phyloP scores from a whole-genome alignment of 176 grass and related monocot genomes.

The Leersia perrieri region DNA sequence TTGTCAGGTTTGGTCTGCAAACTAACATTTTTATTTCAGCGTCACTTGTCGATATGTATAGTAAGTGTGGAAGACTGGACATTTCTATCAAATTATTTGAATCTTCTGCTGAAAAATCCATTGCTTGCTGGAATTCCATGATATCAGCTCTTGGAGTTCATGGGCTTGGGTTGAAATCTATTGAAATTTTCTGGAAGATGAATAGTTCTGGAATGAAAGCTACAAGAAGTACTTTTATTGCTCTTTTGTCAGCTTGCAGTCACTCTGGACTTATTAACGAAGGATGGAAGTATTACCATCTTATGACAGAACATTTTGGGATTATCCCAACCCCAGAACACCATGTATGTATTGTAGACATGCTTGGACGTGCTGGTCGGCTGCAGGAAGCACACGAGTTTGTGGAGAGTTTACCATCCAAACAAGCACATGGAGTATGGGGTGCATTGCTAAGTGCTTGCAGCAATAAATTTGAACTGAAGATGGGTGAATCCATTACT shows the following conservation, averaged over 20 bases:
- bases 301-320: slow-evolving; percentile 69
- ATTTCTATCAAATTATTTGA: slow-evolving; percentile 51
- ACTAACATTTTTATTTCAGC: slow-evolving; percentile 67
- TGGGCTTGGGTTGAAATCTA: slow-evolving; percentile 60
- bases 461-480: slow-evolving; percentile 41
- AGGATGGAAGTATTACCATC: slow-evolving; percentile 64
- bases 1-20: slow-evolving; percentile 52
- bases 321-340: slow-evolving; percentile 62
- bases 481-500: slow-evolving; percentile 54
- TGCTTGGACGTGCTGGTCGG: slow-evolving; percentile 64
- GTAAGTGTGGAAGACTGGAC: slow-evolving; percentile 76
- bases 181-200: slow-evolving; percentile 72
- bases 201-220: slow-evolving; percentile 47
- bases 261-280: slow-evolving; percentile 73
- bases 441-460: slow-evolving; percentile 73
- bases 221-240: slow-evolving; percentile 77
- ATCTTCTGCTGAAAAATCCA: slow-evolving; percentile 53
- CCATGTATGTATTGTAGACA: slow-evolving; percentile 71
- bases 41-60: slow-evolving; percentile 86
- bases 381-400: slow-evolving; percentile 57
- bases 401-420: slow-evolving; percentile 45
- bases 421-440: slow-evolving; percentile 64
- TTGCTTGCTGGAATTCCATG: slow-evolving; percentile 93
- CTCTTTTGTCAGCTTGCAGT: slow-evolving; percentile 78
- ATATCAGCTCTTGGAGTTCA: slow-evolving; percentile 80